Evolutionary conservation across 768 basidiomycete species (phyloP).

Genomic region (Boletus subparvulus): DNA sequence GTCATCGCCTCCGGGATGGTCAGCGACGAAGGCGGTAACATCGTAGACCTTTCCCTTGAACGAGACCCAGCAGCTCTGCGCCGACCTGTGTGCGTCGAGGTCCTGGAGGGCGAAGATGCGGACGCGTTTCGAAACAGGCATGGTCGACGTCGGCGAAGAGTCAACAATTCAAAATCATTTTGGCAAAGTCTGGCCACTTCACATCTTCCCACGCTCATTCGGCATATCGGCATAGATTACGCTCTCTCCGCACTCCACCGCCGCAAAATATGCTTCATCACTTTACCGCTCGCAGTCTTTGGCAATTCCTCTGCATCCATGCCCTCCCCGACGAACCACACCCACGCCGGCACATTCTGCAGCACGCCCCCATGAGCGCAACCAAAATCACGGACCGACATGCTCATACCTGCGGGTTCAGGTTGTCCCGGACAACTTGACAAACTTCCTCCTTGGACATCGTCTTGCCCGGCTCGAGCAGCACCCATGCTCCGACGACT

Average conservation of each 20-base stretch:
- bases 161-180: neutral
- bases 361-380: constrained; percentile 2
- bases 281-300: constrained; percentile 86
- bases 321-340: constrained; percentile 80
- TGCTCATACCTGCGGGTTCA: constrained; percentile 75
- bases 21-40: constrained; percentile 76
- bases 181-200: constrained; percentile 7
- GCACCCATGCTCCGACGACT: constrained; percentile 79
- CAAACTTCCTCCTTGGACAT: constrained; percentile 55
- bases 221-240: constrained; percentile 5
- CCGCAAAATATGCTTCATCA: constrained; percentile 77
- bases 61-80: constrained; percentile 77
- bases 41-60: constrained; percentile 86
- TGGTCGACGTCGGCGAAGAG: constrained; percentile 27
- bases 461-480: constrained; percentile 40
- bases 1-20: constrained; percentile 97
- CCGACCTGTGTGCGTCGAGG: constrained; percentile 59
- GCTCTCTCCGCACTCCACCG: constrained; percentile 51
- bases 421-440: constrained; percentile 48
- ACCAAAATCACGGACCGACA: neutral
- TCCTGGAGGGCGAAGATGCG: constrained; percentile 77
- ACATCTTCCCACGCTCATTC: constrained; percentile 12
- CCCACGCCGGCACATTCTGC: constrained; percentile 78
- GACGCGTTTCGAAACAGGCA: constrained; percentile 60
- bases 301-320: constrained; percentile 58